A percentile compares a stretch with the other conserved stretches of the same genome.
Conservation (phyloP, 208 protist genomes). For the Eutreptiella sp. region DNA sequence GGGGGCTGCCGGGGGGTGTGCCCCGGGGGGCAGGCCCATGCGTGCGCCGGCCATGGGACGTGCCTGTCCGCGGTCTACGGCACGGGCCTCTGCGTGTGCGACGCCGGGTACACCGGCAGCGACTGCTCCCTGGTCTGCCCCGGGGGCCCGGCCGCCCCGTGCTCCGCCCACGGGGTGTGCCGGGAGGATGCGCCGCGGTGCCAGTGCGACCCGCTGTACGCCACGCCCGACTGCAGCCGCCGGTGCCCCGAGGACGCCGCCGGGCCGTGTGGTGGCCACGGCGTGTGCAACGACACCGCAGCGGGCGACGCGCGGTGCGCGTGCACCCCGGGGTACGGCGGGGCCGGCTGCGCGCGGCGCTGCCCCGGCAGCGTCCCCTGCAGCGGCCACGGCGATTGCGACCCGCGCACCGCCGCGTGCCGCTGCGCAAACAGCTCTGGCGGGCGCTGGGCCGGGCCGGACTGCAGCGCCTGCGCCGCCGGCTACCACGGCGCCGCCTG, state of each 20-base stretch:
- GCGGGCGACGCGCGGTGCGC: background rate
- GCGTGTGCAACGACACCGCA: background rate
- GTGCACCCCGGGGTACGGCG: background rate
- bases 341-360: background rate
- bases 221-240: background rate
- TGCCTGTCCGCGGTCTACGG: background rate
- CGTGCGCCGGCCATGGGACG: constrained; percentile 11
- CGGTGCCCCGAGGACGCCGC: background rate
- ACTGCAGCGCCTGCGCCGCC: constrained; percentile 18
- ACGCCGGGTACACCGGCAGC: background rate
- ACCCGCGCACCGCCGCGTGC: background rate
- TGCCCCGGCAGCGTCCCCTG: background rate
- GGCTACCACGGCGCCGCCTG: constrained; percentile 8
- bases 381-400: constrained; percentile 1
- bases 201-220: background rate
- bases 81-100: constrained; percentile 6
- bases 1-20: background rate
- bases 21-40: background rate
- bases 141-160: background rate
- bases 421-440: background rate
- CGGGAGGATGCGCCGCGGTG: background rate
- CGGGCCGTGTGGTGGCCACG: constrained; percentile 12
- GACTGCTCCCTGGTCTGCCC: background rate
- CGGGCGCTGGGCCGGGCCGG: constrained; percentile 21
- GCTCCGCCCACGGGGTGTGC: background rate